These are phyloP conservation scores for Fusarium clavum DNA, from an alignment of 2,329 filamentous ascomycete species.

Conservation along the genomic window DNA sequence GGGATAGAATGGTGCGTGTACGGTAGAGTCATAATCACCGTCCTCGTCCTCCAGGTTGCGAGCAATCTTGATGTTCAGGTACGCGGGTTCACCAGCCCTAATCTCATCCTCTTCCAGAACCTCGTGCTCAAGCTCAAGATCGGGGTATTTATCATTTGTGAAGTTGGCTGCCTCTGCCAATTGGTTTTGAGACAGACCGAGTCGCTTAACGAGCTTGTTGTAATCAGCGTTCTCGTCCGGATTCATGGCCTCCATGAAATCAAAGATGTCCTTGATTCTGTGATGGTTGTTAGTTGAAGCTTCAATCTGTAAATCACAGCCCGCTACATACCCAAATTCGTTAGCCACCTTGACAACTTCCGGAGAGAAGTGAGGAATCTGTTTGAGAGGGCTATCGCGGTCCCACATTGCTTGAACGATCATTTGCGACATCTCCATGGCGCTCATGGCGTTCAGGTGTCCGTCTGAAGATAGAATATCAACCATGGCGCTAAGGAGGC, in stretches of 20 bases:
- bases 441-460: constrained; percentile 95
- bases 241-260: constrained; percentile 99
- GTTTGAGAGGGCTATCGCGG: constrained; percentile 93
- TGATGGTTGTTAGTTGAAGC: constrained; percentile 48
- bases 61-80: constrained; percentile 85
- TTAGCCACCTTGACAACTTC: constrained; percentile 86
- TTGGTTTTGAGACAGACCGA: constrained; percentile 84
- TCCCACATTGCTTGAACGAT: constrained; percentile 99
- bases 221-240: constrained; percentile 91
- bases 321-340: constrained; percentile 72
- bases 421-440: constrained; percentile 99
- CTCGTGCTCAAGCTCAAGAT: constrained; percentile 90
- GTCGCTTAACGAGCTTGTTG: constrained; percentile 77
- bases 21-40: constrained; percentile 78
- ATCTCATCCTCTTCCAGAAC: constrained; percentile 84
- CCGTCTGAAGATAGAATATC: constrained; percentile 96
- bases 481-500: constrained; percentile 89
- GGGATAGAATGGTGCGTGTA: constrained; percentile 96
- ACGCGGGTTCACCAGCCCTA: constrained; percentile 81
- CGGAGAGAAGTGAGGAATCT: constrained; percentile 93
- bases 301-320: neutral
- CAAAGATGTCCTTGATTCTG: constrained; percentile 92
- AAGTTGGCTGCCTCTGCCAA: constrained; percentile 91
- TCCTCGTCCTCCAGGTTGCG: constrained; percentile 78
- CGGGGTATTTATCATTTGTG: constrained; percentile 96